Evolutionary conservation across 164 flowering plant species (phyloP).

Genomic region (Vitis amurensis): DNA sequence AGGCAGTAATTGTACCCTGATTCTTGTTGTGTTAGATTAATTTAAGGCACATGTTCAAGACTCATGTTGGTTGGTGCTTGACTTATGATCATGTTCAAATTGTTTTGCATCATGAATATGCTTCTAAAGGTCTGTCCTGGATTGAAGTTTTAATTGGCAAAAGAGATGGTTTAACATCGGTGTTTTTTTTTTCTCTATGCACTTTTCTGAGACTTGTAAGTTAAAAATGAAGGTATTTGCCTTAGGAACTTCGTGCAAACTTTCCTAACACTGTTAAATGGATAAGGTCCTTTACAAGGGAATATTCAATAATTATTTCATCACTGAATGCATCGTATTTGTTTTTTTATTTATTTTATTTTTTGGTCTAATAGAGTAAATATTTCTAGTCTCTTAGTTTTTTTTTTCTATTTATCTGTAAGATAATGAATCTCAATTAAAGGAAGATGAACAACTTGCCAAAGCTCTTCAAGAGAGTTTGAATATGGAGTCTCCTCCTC

Average conservation of each 20-base stretch:
- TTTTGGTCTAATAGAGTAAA: no score
- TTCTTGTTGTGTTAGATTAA: no score
- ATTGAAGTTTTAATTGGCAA: neutral
- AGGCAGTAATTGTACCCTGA: no score
- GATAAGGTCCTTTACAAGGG: neutral
- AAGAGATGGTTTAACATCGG: neutral
- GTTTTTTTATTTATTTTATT: no score
- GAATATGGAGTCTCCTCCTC: conserved; percentile 52
- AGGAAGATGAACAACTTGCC: conserved; percentile 74
- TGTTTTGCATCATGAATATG: neutral
- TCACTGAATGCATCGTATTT: no score
- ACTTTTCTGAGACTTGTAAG: no score
- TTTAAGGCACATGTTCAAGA: no score
- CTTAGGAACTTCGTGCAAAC: neutral
- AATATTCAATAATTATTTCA: neutral
- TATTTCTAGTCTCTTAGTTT: no score
- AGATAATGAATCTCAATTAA: conserved; percentile 33
- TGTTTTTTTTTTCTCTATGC: no score
- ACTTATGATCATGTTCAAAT: neutral
- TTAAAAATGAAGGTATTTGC: no score
- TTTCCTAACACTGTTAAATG: neutral
- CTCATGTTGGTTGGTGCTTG: neutral
- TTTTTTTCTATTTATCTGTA: neutral
- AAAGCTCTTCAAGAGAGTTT: conserved; percentile 71
- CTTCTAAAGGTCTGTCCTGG: neutral